Base-by-base conservation (phyloP, 1,139 yeast species). In the Pichia sp. region DNA sequence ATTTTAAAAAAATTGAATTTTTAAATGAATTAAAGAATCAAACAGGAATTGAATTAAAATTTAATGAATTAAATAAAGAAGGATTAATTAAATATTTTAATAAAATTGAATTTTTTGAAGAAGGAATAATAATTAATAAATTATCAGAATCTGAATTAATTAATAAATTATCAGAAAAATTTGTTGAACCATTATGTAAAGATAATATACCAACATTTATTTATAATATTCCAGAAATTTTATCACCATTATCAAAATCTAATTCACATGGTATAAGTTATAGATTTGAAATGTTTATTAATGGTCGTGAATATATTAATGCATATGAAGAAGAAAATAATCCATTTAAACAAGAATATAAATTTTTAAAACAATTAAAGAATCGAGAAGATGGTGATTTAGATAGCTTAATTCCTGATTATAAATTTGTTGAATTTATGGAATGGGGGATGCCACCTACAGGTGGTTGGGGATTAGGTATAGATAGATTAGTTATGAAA, bases 381-480 rank as follows among this genome's bases (percentile, higher is more conserved):
- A 67, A 73, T 34, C 74, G 76, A 45, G 64, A 63, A 3, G 69
- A 72, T 9, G 61, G 68, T 10, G 95, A 87, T 55, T 63, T 66
- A 2, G 96, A 87, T 50, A 66, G 80, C 27, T 67, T 84, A 39
- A 63, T 83, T 0, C 87, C 95, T 0, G 98, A 92, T 62, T 69
- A 78, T 60, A 71, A 72, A 39, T 92, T 80, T 59, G 76, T 87
- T 3, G 71, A 76, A 37, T 77, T 82, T 12, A 79, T 94, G 86
- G 92, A 87, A 58, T 86, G 83, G 73, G 97, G 96, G 1, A 73
- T 94, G 63, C 97, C 98, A 4, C 98, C 98, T 0, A 90, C 97
- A 2, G 97, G 96, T 1, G 99, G 99, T 0, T 87, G 96, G 87
- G 99, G 98, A 0, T 69, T 95, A 51, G 99, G 99, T 0, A 73